Base-by-base conservation (phyloP, 108 stramenopile species). In the Cyclostephanos tholiformis region DNA sequence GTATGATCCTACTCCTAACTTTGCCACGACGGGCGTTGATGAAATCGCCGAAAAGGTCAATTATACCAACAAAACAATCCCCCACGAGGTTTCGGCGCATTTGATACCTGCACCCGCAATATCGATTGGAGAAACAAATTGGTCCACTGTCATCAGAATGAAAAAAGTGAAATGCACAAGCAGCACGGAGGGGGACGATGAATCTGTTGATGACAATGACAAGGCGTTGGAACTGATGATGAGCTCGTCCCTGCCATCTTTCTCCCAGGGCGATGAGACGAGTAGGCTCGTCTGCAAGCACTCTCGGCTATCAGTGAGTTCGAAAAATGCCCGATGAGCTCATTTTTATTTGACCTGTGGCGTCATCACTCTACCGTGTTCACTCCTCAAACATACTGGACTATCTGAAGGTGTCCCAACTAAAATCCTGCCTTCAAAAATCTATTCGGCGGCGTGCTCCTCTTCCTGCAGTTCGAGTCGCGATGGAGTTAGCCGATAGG, bases 371-470 rank as follows among this genome's bases (percentile, higher is more conserved):
- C 38, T 8, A 4, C 16, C 19, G 20, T 55, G 39, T 39, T 41
- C 20, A 51, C 10, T 69, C 41, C 44, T 14, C 0, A 30, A 43
- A 57, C 38, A 38, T 16, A 36, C 20, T 7, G 23, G 43, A 50
- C 41, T 29, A 27, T 65, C 56, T 38, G 25, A 2, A 72, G 72
- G 72, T 65, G 80, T 89, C 48, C 76, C 91, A 64, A 74, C 77
- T 96, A 23, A 96, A 96, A 80, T 94, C 93, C n/a, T 86, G 91
- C 36, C 73, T 96, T 26, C 95, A 96, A 83, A 96, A 96, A 63
- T 75, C 82, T 19, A 84, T 96, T 43, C 88, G 91, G 52, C 74
- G 91, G 26, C 86, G 93, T 5, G 82, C 80, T 49, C 92, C 92
- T 23, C 71, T 93, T 10, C 92, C 95, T 12, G 77, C 92, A 14